Evolutionary conservation across 805 yeast species (phyloP), one percentile per base, ranked within the genome.

Genomic region (Grigorovia jiainica): DNA sequence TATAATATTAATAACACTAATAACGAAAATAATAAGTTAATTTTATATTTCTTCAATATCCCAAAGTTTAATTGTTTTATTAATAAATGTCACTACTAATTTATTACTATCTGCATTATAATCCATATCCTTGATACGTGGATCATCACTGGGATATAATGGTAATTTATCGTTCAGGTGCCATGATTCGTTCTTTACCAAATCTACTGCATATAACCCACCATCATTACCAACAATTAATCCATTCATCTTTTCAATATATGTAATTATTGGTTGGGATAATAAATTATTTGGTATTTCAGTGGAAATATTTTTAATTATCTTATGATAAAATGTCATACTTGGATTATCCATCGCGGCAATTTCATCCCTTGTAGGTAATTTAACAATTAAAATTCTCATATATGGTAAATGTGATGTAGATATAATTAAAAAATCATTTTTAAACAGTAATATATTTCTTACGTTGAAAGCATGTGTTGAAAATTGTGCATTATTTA

Each of bases 371-470:
- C 47, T 24, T 17, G 42, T 42, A 5, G 78, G 75, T n/a, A 78
- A 46, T 24, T 65, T 56, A 0, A 78, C 68, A 0, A 83, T 57
- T 1, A 86, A 70, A 10, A 83, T 48, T 48, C 95, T 60, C 84
- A 83, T 76, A 52, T 69, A 82, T 4, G 95, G 95, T 11, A 74
- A 71, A 52, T 85, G 90, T 1, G 87, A 78, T 0, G 95, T 86
- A 0, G 79, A 86, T 7, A 83, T 71, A 0, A 80, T 77, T 13
- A 82, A 53, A 33, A 49, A 41, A 0, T 94, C 84, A 0, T 78
- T 85, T 8, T 82, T 71, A 0, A 81, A 76, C n/a, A 81, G 52
- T 3, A 38, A 34, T 44, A 51, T 41, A 40, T 52, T 58, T 23
- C 57, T 45, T 3, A 58, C 49, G 30, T 51, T 71, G 57, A 84